A percentile compares a stretch with the other conserved stretches of the same genome.
phyloP scores from a whole-genome alignment of 306 rosid species.

The Albizia julibrissin region DNA sequence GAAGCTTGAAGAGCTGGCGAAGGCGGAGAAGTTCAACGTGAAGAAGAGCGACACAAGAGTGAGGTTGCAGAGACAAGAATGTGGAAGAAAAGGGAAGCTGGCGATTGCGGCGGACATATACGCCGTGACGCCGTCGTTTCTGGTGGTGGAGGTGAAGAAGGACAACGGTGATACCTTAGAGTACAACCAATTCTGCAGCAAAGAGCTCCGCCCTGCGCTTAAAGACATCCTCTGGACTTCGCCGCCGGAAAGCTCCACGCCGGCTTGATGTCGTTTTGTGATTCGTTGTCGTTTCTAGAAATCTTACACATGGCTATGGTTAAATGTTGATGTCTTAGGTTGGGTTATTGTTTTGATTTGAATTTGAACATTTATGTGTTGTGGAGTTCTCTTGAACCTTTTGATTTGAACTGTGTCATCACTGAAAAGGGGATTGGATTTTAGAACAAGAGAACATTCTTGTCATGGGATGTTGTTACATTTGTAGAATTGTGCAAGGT shows the following conservation, averaged over 20 bases:
- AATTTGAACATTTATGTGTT: not conserved
- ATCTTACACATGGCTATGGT: not conserved
- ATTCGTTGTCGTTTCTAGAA: not conserved
- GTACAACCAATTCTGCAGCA: constrained; percentile 80
- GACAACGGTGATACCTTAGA: constrained; percentile 75
- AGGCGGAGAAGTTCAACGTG: constrained; percentile 56
- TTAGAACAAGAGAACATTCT: not conserved
- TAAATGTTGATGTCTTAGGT: not conserved
- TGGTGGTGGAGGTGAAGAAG: constrained; percentile 83
- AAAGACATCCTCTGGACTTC: constrained; percentile 81
- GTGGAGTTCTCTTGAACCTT: not conserved
- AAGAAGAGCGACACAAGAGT: constrained; percentile 71
- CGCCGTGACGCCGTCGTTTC: constrained; percentile 66
- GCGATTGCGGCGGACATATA: constrained; percentile 72
- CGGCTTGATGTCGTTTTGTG: constrained; percentile 26
- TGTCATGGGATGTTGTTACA: not conserved
- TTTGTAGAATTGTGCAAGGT: not conserved
- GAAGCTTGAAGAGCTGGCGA: constrained; percentile 67
- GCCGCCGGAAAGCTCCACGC: constrained; percentile 38
- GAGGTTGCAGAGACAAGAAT: constrained; percentile 57
- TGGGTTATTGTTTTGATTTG: not conserved
- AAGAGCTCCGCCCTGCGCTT: constrained; percentile 80
- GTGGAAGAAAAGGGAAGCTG: constrained; percentile 74
- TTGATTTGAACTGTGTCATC: not conserved
- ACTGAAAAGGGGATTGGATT: not conserved